Evolutionary conservation across 1,284 basidiomycete species (phyloP).

Genomic region (Puccinia polysora): DNA sequence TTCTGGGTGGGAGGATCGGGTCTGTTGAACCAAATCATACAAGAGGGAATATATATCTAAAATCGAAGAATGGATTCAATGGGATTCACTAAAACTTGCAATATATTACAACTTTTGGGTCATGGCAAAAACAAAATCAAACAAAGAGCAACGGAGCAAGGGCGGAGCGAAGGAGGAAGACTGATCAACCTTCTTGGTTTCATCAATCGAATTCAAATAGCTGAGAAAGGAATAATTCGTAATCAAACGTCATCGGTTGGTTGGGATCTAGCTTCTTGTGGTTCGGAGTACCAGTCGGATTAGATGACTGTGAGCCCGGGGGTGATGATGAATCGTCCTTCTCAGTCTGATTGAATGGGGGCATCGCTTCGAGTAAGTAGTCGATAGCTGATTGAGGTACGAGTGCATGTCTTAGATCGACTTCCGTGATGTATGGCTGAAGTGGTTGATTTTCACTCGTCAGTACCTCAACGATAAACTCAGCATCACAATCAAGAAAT

Average conservation of each 20-base stretch:
- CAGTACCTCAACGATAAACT: not conserved
- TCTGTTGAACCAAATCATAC: too few species aligned
- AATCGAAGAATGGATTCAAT: too few species aligned
- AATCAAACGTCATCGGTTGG: constrained; percentile 15
- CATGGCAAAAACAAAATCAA: too few species aligned
- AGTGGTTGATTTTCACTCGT: constrained; percentile 28
- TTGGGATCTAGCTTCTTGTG: not conserved
- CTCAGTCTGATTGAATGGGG: constrained; percentile 50
- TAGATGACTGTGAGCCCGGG: not conserved
- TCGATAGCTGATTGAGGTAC: constrained; percentile 72
- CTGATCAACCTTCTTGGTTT: too few species aligned
- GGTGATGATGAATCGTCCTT: not conserved
- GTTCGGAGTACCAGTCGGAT: not conserved
- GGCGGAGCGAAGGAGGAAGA: too few species aligned
- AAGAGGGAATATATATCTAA: too few species aligned
- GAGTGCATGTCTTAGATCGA: constrained; percentile 82
- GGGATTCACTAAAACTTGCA: too few species aligned
- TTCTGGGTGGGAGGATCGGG: too few species aligned
- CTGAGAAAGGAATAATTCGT: constrained; percentile 40
- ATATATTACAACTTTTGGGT: too few species aligned
- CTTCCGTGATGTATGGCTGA: constrained; percentile 85
- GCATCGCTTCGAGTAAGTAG: constrained; percentile 75
- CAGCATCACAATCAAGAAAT: not conserved
- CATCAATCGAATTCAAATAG: constrained; percentile 38
- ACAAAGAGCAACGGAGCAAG: too few species aligned